phyloP scores from a whole-genome alignment of 805 yeast genomes.

The Yueomyces sp. region DNA sequence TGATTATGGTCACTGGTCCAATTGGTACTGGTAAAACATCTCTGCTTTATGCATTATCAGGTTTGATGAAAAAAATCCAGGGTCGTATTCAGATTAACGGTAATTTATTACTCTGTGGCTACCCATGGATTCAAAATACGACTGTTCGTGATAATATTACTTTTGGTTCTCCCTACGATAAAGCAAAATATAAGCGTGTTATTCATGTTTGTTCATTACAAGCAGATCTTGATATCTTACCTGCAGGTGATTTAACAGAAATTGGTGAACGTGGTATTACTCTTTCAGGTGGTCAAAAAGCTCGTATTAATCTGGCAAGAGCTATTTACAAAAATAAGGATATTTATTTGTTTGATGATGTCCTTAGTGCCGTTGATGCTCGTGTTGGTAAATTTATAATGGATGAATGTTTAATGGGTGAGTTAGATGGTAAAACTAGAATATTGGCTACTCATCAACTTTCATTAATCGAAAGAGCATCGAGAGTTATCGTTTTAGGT shows the following conservation, averaged over 20 bases:
- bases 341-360: slow-evolving; percentile 63
- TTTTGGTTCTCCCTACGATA: slow-evolving; percentile 48
- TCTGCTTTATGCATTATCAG: slow-evolving; percentile 54
- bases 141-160: slow-evolving; percentile 62
- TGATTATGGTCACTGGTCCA: slow-evolving; percentile 46
- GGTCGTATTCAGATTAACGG: slow-evolving; percentile 48
- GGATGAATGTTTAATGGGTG: slow-evolving; percentile 50
- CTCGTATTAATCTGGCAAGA: slow-evolving; percentile 66
- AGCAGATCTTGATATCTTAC: slow-evolving; percentile 50
- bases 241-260: slow-evolving; percentile 66
- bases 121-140: slow-evolving; percentile 77
- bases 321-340: slow-evolving; percentile 62
- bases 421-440: slow-evolving; percentile 47
- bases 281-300: slow-evolving; percentile 83
- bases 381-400: slow-evolving; percentile 74
- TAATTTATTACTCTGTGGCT: slow-evolving; percentile 39
- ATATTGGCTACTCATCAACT: slow-evolving; percentile 77
- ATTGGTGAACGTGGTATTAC: slow-evolving; percentile 83
- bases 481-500: slow-evolving; percentile 52
- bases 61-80: slow-evolving; percentile 43
- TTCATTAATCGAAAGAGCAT: slow-evolving; percentile 55
- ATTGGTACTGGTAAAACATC: slow-evolving; percentile 80
- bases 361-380: slow-evolving; percentile 76
- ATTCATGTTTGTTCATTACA: slow-evolving; percentile 53
- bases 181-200: slow-evolving; percentile 37